Evolutionary conservation across 2,329 filamentous ascomycete genomes (phyloP).

Genomic region (Knufia fluminis): DNA sequence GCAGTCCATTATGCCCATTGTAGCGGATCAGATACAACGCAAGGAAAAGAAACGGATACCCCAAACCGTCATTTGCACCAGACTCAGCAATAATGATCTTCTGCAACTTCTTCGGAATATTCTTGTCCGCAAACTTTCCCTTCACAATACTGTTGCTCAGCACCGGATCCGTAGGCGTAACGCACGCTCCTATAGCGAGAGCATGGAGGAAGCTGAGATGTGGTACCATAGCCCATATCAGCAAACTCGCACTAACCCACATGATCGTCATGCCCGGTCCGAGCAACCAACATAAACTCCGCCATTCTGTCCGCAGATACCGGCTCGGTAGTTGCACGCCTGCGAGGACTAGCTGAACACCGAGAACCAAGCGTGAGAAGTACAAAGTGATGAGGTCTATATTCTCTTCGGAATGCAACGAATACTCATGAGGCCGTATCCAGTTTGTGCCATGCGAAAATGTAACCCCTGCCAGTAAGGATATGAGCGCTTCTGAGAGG

Average conservation of each 20-base stretch:
- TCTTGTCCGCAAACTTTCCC: constrained; percentile 84
- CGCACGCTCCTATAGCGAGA: constrained; percentile 69
- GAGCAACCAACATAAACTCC: constrained; percentile 61
- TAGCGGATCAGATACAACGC: constrained; percentile 78
- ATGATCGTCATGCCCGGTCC: constrained; percentile 78
- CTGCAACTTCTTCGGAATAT: constrained; percentile 73
- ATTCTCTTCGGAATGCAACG: constrained; percentile 45
- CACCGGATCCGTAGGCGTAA: constrained; percentile 87
- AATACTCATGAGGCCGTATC: constrained; percentile 67
- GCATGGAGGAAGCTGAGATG: constrained; percentile 66
- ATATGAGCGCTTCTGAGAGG: constrained; percentile 82
- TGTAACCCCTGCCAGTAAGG: constrained; percentile 65
- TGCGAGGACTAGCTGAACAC: constrained; percentile 80
- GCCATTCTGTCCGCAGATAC: constrained; percentile 73
- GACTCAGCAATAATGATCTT: constrained; percentile 74
- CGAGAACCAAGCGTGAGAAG: constrained; percentile 78
- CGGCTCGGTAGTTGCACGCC: constrained; percentile 79
- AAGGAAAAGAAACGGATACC: constrained; percentile 81
- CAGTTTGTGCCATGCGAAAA: constrained; percentile 71
- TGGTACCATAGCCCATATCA: constrained; percentile 70
- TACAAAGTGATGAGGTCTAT: constrained; percentile 68
- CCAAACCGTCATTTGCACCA: constrained; percentile 79
- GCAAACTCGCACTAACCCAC: constrained; percentile 73
- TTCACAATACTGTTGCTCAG: constrained; percentile 86
- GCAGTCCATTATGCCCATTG: constrained; percentile 40